Evolutionary conservation across 78 protist species (phyloP), one percentile per base, ranked within the genome.

Genomic region (Dictyostelium citrinum): DNA sequence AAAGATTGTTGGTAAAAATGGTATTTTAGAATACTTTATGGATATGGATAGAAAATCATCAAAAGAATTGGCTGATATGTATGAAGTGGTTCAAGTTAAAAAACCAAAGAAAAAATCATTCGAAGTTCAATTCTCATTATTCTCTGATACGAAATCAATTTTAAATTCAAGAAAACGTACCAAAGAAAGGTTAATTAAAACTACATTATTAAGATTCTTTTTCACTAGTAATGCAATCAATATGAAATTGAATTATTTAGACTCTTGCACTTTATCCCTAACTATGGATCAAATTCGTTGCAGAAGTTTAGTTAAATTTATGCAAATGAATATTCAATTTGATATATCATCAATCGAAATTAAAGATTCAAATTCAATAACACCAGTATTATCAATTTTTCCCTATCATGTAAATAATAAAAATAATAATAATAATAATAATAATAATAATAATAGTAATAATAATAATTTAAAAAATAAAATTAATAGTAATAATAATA

Each of bases 1-100:
- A 31, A 88, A 78, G 51, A 88, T 88, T 35, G 80, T 75, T 68
- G 93, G 86, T 33, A 88, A 78, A 64, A 79, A 76, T 61, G 93
- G 93, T 60, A 12, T 88, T 5, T 27, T 76, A 11, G 93, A 78
- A 29, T 88, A 88, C 39, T 76, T 88, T 64, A 61, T 85, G 33
- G 79, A 67, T 35, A 67, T 75, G 46, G 81, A 88, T 17, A 67
- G 76, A 20, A 78, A 76, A 68, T 67, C 81, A 20, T 24, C 80
- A 43, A 61, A 76, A 68, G 93, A 88, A n/a, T 43, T 88, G n/a
- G 72, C 93, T 2, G 82, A 88, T 41, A 76, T 67, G 58, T 88
- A 78, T 35, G 93, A 88, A 45, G 55, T 68, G 0, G 85, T 88
- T 24, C 77, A 67, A 16, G 14, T 78, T 33, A 82, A 58, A 58